Conservation (phyloP, 2,329 filamentous ascomycete species). For the Mycosphaerella sp. region DNA sequence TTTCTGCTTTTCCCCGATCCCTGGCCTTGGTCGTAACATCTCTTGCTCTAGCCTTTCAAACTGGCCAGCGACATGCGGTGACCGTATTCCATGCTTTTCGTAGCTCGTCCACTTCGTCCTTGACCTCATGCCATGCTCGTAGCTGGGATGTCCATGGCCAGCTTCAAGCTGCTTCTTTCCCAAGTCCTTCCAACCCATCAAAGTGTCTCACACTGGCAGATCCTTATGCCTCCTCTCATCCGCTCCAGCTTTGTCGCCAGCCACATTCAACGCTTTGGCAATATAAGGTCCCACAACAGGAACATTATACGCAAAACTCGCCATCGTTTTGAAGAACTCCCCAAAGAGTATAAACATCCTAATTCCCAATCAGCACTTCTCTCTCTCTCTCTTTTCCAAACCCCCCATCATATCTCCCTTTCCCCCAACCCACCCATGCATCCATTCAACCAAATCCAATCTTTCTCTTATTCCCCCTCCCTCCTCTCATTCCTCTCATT, state of each 20-base stretch:
- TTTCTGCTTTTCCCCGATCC: not conserved
- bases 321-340: constrained; percentile 91
- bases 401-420: not conserved
- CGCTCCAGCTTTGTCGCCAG: constrained; percentile 61
- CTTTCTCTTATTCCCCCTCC: too few relatives aligned
- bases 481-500: too few relatives aligned
- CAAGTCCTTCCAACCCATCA: not conserved
- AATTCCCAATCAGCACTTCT: constrained; percentile 12
- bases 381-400: not conserved
- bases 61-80: not conserved
- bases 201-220: constrained; percentile 59
- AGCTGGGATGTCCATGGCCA: not conserved
- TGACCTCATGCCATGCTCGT: not conserved
- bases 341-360: constrained; percentile 91
- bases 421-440: not conserved
- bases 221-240: constrained; percentile 64
- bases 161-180: not conserved
- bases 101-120: not conserved
- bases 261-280: constrained; percentile 64
- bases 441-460: too few relatives aligned
- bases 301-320: constrained; percentile 75
- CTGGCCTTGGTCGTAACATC: too few relatives aligned
- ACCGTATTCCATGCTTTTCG: not conserved
- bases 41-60: not conserved
- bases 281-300: constrained; percentile 85